phyloP scores from a whole-genome alignment of 352 stramenopile species.

The Globisporangium paddicum region DNA sequence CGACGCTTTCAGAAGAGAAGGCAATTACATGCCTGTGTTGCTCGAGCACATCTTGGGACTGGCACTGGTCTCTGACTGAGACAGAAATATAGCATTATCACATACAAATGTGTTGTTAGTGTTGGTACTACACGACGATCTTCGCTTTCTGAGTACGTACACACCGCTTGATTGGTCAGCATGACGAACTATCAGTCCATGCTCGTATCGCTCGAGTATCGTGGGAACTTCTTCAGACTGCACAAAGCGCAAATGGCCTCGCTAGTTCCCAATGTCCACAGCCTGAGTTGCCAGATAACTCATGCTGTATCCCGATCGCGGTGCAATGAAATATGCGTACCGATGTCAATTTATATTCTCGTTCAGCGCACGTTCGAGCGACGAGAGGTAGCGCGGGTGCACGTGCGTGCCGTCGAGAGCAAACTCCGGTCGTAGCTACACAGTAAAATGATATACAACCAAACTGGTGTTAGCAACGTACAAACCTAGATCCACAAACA shows the following conservation, averaged over 20 bases:
- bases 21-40: neutral
- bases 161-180: too few species aligned
- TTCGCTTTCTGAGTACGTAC: too few species aligned
- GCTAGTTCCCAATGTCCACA: neutral
- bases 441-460: neutral
- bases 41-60: neutral
- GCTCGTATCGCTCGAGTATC: too few species aligned
- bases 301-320: neutral
- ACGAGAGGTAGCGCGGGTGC: constrained; percentile 59
- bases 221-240: too few species aligned
- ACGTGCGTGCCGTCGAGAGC: constrained; percentile 86
- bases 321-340: neutral
- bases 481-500: neutral
- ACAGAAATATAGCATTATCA: neutral
- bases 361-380: constrained; percentile 35
- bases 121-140: too few species aligned
- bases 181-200: too few species aligned
- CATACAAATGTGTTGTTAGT: too few species aligned
- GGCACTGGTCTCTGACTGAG: neutral
- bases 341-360: neutral
- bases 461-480: neutral
- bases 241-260: too few species aligned
- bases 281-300: too few species aligned
- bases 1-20: neutral
- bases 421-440: constrained; percentile 46